These are phyloP conservation scores for Pythium aquatile DNA, from an alignment of 352 stramenopile genomes.

Conservation along the genomic window DNA sequence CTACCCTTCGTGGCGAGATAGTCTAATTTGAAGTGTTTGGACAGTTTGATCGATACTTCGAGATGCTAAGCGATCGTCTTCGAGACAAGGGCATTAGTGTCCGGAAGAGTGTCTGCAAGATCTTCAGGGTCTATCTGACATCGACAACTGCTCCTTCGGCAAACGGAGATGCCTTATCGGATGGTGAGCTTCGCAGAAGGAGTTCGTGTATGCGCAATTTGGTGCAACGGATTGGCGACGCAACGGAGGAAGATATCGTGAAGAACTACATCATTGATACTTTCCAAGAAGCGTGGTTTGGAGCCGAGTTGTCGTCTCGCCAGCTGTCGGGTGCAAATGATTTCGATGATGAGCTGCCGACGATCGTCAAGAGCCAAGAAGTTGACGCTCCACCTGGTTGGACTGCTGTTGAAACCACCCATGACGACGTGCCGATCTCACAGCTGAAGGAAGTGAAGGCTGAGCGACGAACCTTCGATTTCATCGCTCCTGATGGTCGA, in stretches of 20 bases:
- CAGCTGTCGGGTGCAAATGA: conserved; percentile 35
- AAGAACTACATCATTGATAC: conserved; percentile 87
- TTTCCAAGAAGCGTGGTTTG: conserved; percentile 88
- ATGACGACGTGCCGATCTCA: not conserved
- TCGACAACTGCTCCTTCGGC: conserved; percentile 14
- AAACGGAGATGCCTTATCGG: conserved; percentile 14
- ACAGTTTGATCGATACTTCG: conserved; percentile 84
- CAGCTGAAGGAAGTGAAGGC: not conserved
- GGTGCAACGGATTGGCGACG: conserved; percentile 74
- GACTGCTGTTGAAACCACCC: conserved; percentile 26
- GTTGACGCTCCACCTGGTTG: conserved; percentile 50
- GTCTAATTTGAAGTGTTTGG: not conserved
- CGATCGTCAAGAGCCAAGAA: not conserved
- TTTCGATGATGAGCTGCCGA: conserved; percentile 36
- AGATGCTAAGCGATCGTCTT: conserved; percentile 65
- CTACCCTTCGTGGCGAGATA: too few species aligned
- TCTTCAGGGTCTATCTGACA: conserved; percentile 58
- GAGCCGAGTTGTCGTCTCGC: conserved; percentile 44
- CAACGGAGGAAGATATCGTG: conserved; percentile 63
- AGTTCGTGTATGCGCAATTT: conserved; percentile 72
- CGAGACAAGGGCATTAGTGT: conserved; percentile 86
- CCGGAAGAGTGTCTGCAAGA: conserved; percentile 82
- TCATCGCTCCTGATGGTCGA: conserved; percentile 59
- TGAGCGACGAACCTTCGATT: conserved; percentile 26
- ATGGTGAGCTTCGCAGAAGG: conserved; percentile 45